These are phyloP conservation scores for Eudorina sp. DNA, from an alignment of 139 green algal species.

Conservation along the genomic window DNA sequence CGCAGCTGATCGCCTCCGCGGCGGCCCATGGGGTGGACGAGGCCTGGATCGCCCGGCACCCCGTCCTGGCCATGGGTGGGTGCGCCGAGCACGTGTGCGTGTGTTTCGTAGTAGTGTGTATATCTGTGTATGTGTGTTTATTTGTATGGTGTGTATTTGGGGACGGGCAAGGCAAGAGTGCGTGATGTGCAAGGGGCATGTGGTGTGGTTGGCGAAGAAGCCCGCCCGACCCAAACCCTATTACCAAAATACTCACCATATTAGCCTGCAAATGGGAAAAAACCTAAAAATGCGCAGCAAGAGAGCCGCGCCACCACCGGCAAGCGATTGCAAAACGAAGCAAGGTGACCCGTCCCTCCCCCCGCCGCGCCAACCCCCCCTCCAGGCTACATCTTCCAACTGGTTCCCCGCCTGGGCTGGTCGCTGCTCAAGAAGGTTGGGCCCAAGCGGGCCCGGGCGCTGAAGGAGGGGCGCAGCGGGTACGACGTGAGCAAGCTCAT, in stretches of 20 bases:
- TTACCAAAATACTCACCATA: no score
- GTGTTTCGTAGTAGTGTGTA: not conserved
- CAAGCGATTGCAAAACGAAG: not conserved
- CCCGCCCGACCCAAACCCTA: no score
- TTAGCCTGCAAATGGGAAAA: no score
- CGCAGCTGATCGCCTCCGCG: constrained; percentile 77
- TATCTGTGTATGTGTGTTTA: not conserved
- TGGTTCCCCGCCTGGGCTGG: constrained; percentile 72
- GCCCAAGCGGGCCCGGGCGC: constrained; percentile 66
- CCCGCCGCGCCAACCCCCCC: not conserved
- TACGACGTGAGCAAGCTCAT: constrained; percentile 70
- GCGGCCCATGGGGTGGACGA: constrained; percentile 78
- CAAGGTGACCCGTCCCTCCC: not conserved
- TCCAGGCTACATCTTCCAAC: constrained; percentile 75
- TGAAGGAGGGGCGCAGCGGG: constrained; percentile 72
- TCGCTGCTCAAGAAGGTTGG: constrained; percentile 80
- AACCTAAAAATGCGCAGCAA: not conserved
- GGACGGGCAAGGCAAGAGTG: no score
- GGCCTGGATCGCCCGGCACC: constrained; percentile 87
- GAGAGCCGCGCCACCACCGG: not conserved
- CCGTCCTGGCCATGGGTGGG: constrained; percentile 80
- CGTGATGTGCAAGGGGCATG: no score
- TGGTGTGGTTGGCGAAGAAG: not conserved
- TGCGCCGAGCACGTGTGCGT: not conserved
- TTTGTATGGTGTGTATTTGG: not conserved